These are phyloP conservation scores for Naumovozyma baii DNA, from an alignment of 805 yeast species.

Conservation along the genomic window DNA sequence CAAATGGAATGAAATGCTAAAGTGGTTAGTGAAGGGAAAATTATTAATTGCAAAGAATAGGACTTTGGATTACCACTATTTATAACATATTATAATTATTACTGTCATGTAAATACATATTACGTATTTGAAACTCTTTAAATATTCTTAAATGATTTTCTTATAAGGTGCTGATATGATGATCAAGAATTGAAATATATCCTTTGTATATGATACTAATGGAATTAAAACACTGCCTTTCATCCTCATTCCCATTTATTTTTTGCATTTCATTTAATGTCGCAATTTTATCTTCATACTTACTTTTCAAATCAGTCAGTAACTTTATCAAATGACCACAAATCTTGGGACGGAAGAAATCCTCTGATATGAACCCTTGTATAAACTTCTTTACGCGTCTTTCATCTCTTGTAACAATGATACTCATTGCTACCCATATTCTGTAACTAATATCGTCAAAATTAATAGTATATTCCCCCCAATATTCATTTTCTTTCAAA, in stretches of 20 bases:
- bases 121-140: not conserved
- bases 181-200: constrained; percentile 12
- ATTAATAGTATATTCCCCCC: constrained; percentile 64
- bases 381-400: constrained; percentile 21
- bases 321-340: not conserved
- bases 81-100: constrained; percentile 7
- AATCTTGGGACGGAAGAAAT: constrained; percentile 15
- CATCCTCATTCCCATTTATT: too few relatives aligned
- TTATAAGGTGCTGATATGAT: constrained; percentile 3
- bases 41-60: constrained; percentile 10
- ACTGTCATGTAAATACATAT: not conserved
- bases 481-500: constrained; percentile 46
- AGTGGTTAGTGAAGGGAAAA: constrained; percentile 36
- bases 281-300: not conserved
- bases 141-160: not conserved
- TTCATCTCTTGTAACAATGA: constrained; percentile 23
- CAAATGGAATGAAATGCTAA: constrained; percentile 39
- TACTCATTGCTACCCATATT: constrained; percentile 65
- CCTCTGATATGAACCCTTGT: constrained; percentile 23
- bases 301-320: not conserved
- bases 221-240: constrained; percentile 8
- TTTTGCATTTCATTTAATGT: not conserved
- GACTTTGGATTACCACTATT: constrained; percentile 15
- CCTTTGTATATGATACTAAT: constrained; percentile 13
- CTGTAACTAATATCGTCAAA: constrained; percentile 53